Percentiles rank a stretch among this genome's conserved stretches.
These are phyloP conservation scores for Candida multigemmis DNA, from an alignment of 805 yeast genomes.

Conservation along the genomic window DNA sequence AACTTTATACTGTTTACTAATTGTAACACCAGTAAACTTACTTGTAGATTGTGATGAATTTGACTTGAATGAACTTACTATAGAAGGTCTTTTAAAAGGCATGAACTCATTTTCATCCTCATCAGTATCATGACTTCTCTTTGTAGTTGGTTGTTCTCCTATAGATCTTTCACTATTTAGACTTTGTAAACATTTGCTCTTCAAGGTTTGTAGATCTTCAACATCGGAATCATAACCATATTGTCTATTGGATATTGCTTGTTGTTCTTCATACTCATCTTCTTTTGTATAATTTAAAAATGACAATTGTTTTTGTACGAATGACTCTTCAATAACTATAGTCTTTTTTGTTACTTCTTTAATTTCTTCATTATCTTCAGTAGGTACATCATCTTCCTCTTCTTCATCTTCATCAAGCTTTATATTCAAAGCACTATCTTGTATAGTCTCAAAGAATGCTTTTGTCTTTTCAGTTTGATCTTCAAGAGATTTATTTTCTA, in stretches of 20 bases:
- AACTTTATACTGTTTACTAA: constrained; percentile 43
- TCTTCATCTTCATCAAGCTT: constrained; percentile 15
- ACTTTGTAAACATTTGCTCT: constrained; percentile 28
- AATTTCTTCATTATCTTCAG: constrained; percentile 12
- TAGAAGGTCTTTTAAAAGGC: constrained; percentile 37
- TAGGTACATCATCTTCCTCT: constrained; percentile 8
- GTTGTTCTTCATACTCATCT: constrained; percentile 23
- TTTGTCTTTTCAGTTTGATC: constrained; percentile 44
- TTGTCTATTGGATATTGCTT: constrained; percentile 21
- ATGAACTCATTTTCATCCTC: constrained; percentile 25
- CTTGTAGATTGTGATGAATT: constrained; percentile 27
- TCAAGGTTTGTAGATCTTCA: constrained; percentile 39
- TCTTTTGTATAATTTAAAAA: constrained; percentile 32
- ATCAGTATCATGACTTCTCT: constrained; percentile 11
- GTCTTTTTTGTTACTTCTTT: constrained; percentile 18
- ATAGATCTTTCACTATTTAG: constrained; percentile 13
- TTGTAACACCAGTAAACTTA: constrained; percentile 42
- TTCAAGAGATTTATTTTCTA: constrained; percentile 36
- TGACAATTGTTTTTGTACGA: constrained; percentile 48
- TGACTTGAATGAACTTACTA: constrained; percentile 39
- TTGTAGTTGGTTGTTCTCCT: constrained; percentile 14
- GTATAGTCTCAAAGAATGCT: constrained; percentile 60
- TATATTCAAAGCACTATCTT: constrained; percentile 32
- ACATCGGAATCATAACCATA: constrained; percentile 27
- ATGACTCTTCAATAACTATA: constrained; percentile 39